phyloP scores from a whole-genome alignment of 1,284 basidiomycete genomes.

The Vanrija pseudolonga region DNA sequence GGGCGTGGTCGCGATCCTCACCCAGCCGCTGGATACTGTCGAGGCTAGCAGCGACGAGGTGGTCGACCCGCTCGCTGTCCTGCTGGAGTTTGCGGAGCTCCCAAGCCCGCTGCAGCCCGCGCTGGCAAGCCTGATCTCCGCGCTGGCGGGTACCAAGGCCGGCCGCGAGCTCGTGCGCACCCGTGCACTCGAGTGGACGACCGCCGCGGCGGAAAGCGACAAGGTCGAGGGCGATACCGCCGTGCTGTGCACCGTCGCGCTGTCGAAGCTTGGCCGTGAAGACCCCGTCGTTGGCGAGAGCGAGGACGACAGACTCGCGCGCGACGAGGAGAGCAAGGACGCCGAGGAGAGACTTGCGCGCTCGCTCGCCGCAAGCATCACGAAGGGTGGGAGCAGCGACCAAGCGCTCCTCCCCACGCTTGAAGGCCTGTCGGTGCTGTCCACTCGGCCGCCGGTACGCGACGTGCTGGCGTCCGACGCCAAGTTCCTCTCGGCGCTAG shows the following conservation, averaged over 20 bases:
- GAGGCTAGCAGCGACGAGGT: conserved; percentile 1
- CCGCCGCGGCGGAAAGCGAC: conserved; percentile 45
- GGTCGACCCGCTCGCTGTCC: conserved; percentile 27
- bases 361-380: conserved; percentile 60
- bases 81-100: conserved; percentile 43
- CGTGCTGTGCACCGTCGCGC: conserved; percentile 63
- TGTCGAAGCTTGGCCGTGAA: conserved; percentile 70
- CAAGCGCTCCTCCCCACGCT: conserved; percentile 59
- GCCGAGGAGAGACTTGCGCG: conserved; percentile 56
- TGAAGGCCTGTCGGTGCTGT: conserved; percentile 80
- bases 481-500: conserved; percentile 60
- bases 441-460: conserved; percentile 63
- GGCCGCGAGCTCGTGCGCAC: conserved; percentile 62
- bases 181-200: conserved; percentile 43
- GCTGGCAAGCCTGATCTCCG: conserved; percentile 66
- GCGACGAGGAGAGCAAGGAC: conserved; percentile 18
- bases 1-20: conserved; percentile 22
- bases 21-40: conserved; percentile 14
- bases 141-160: conserved; percentile 66
- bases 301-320: conserved; percentile 25
- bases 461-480: conserved; percentile 59
- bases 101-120: conserved; percentile 45
- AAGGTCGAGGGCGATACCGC: conserved; percentile 30
- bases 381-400: background rate
- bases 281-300: conserved; percentile 53